A percentile compares a stretch with the other conserved stretches of the same genome.
phyloP scores from a whole-genome alignment of 2,329 filamentous ascomycete species.

The Chalara sp. region DNA sequence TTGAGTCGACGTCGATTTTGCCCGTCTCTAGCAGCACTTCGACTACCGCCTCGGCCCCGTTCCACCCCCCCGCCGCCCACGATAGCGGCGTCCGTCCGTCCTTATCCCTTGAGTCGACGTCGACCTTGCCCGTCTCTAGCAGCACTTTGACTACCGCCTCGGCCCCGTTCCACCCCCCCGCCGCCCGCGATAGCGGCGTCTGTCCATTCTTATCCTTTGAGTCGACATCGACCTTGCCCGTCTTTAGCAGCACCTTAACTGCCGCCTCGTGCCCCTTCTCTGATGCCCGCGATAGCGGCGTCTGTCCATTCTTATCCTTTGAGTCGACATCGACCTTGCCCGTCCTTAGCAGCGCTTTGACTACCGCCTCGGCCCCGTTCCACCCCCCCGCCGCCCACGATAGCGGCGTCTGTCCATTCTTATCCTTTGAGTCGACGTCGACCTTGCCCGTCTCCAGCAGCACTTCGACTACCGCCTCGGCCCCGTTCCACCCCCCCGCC shows the following conservation, averaged over 20 bases:
- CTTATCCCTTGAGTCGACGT: constrained; percentile 1
- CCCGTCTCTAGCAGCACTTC: too few species aligned
- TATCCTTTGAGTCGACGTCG: not conserved
- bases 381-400: constrained; percentile 15
- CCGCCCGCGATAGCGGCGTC: not conserved
- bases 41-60: too few species aligned
- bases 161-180: not conserved
- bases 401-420: constrained; percentile 3
- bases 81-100: not conserved
- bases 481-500: constrained; percentile 19
- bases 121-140: constrained; percentile 1
- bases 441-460: not conserved
- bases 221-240: constrained; percentile 9
- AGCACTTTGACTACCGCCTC: constrained; percentile 12
- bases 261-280: constrained; percentile 18
- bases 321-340: not conserved
- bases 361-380: constrained; percentile 18
- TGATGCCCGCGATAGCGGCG: constrained; percentile 15
- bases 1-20: too few species aligned
- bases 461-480: not conserved
- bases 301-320: not conserved
- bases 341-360: not conserved
- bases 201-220: not conserved
- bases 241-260: constrained; percentile 18
- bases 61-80: too few species aligned